Evolutionary conservation across 2,329 filamentous ascomycete species (phyloP).

Genomic region (Nothophoma quercina): DNA sequence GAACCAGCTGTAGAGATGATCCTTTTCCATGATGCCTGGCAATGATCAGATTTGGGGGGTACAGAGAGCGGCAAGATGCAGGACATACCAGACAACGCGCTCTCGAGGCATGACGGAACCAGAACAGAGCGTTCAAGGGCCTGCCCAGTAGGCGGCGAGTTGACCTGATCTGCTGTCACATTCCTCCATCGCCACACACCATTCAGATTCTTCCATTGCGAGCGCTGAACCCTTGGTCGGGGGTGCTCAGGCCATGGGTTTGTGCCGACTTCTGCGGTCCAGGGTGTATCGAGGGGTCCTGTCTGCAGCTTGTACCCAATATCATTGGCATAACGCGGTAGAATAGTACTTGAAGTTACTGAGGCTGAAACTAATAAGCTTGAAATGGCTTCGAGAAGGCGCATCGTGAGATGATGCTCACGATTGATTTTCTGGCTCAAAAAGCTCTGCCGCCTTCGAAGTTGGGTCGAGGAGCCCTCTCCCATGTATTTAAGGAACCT

Average conservation of each 20-base stretch:
- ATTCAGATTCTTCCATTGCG: conserved; percentile 64
- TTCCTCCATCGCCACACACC: conserved; percentile 65
- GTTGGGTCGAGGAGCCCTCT: neutral
- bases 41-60: neutral
- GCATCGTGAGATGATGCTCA: neutral
- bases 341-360: neutral
- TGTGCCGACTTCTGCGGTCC: conserved; percentile 62
- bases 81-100: conserved; percentile 57
- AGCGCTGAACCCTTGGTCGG: conserved; percentile 63
- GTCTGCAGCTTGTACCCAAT: conserved; percentile 40
- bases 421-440: neutral
- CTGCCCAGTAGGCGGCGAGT: conserved; percentile 55
- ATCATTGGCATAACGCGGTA: conserved; percentile 36
- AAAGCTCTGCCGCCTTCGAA: neutral
- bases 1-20: conserved; percentile 56
- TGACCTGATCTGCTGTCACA: conserved; percentile 50
- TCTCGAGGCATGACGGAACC: conserved; percentile 63
- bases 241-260: conserved; percentile 67
- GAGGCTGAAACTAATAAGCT: conserved; percentile 4
- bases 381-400: neutral
- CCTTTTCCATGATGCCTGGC: conserved; percentile 52
- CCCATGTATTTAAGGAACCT: conserved; percentile 31
- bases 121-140: conserved; percentile 55
- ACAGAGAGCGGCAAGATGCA: no score
- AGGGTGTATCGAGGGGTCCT: conserved; percentile 52